Base-by-base conservation (phyloP, 768 basidiomycete genomes). In the Hysterangium stoloniferum region DNA sequence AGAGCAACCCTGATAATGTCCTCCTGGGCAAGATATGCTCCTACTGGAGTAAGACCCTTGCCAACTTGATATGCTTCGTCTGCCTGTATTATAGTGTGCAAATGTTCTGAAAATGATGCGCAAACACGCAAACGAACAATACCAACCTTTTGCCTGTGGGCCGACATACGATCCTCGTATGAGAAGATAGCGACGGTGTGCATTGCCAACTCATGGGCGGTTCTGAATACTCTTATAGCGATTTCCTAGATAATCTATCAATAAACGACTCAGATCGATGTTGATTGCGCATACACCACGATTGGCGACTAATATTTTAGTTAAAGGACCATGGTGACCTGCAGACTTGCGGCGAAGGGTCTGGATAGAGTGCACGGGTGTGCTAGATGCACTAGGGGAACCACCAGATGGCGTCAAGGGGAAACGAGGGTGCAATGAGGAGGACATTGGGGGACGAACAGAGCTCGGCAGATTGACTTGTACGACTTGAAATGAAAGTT, bases 1-100 rank as follows among this genome's bases (percentile, higher is more conserved):
- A 98, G 76, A n/a, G 93, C 91, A 57, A 93, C 85, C 56, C 82
- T 73, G 69, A 99, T 93, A 68, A 99, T 98, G 61, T 96, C 93
- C 59, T 98, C 92, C 66, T 97, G 94, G 2, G 94, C 85, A 56
- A 99, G 86, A 67, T 99, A 99, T 8, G 96, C 96, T 15, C 75
- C 96, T 34, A 99, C 96, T 28, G 96, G 96, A 12, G 94, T 93
- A 45, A 97, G 68, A 7, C 96, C 96, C 61, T 88, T 92, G 49
- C 96, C 96, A 56, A 98, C 96, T 69, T 92, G 87, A 68, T 99
- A 99, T 1, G 94, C 93, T 69, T 99, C 96, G 67, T 99, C 96
- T 55, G 93, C 90, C 92, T 94, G 59, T 42, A 45, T 20, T 13
- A 13, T 0, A 54, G 51, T 31, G 15, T 44, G 40, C 17, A 34